Conservation (phyloP, 2,329 filamentous ascomycete genomes). For the Claviceps maximensis region DNA sequence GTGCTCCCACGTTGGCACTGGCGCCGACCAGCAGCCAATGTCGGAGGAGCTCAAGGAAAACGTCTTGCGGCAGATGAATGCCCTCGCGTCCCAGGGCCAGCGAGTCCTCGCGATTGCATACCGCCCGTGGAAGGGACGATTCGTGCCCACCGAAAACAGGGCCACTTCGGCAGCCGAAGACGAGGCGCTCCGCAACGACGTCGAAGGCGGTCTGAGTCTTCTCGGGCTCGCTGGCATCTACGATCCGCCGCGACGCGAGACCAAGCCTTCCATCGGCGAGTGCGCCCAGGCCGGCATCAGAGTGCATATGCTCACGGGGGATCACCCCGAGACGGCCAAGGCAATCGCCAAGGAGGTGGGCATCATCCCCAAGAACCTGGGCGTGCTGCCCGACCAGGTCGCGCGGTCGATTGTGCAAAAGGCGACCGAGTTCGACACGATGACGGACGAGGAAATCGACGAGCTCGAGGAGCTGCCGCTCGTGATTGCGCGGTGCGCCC, state of each 20-base stretch:
- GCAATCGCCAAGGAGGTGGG: conserved; percentile 70
- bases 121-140: conserved; percentile 41
- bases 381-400: conserved; percentile 45
- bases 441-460: conserved; percentile 66
- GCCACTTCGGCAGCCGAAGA: conserved; percentile 24
- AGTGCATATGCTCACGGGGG: conserved; percentile 76
- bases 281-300: conserved; percentile 62
- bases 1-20: conserved; percentile 34
- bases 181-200: conserved; percentile 38
- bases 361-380: conserved; percentile 54
- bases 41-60: conserved; percentile 36
- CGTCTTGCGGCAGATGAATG: conserved; percentile 41
- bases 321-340: conserved; percentile 65
- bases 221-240: conserved; percentile 78
- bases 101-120: conserved; percentile 61
- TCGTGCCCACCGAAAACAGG: conserved; percentile 21
- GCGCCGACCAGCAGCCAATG: conserved; percentile 28
- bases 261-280: conserved; percentile 55
- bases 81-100: conserved; percentile 52
- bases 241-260: conserved; percentile 73
- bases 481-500: conserved; percentile 73
- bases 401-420: conserved; percentile 60
- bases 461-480: conserved; percentile 60
- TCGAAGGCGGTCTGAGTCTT: conserved; percentile 59
- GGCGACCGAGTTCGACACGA: conserved; percentile 64